phyloP scores from a whole-genome alignment of 2,329 filamentous ascomycete species.

The Fusarium marasasianum region DNA sequence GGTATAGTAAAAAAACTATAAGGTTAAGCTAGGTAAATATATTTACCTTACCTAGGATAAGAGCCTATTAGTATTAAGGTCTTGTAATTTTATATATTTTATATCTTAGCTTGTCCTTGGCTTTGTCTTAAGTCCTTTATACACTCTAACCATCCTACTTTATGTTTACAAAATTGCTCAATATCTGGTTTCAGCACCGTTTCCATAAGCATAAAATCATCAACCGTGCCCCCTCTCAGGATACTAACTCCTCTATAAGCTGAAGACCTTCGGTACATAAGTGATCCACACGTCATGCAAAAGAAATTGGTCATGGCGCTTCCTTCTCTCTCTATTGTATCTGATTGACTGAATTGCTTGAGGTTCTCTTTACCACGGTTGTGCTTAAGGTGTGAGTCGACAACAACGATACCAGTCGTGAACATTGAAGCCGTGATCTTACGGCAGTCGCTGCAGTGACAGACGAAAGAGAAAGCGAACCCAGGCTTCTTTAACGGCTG shows the following conservation, averaged over 20 bases:
- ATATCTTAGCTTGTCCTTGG: neutral
- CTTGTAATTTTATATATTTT: too few species aligned
- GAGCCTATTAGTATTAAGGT: accelerated
- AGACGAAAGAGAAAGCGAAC: slow-evolving; percentile 62
- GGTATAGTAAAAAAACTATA: too few species aligned
- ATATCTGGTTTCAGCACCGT: neutral
- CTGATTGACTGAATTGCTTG: slow-evolving; percentile 54
- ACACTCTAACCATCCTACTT: neutral
- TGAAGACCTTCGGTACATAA: neutral
- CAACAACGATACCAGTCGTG: slow-evolving; percentile 65
- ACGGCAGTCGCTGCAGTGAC: slow-evolving; percentile 69
- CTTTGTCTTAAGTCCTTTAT: neutral
- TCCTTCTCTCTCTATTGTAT: slow-evolving; percentile 51
- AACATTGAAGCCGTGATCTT: slow-evolving; percentile 72
- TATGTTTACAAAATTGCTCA: neutral
- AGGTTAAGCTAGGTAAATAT: accelerated
- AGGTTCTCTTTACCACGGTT: slow-evolving; percentile 62
- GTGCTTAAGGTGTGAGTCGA: slow-evolving; percentile 56
- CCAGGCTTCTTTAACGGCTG: slow-evolving; percentile 32
- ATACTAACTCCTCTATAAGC: neutral
- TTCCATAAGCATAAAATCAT: neutral
- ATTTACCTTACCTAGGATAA: too few species aligned
- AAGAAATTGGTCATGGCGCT: neutral
- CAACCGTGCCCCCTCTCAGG: neutral
- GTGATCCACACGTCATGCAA: neutral